These are phyloP conservation scores for Rhizodiscina lignyota DNA, from an alignment of 495 filamentous ascomycete species.

Conservation along the genomic window DNA sequence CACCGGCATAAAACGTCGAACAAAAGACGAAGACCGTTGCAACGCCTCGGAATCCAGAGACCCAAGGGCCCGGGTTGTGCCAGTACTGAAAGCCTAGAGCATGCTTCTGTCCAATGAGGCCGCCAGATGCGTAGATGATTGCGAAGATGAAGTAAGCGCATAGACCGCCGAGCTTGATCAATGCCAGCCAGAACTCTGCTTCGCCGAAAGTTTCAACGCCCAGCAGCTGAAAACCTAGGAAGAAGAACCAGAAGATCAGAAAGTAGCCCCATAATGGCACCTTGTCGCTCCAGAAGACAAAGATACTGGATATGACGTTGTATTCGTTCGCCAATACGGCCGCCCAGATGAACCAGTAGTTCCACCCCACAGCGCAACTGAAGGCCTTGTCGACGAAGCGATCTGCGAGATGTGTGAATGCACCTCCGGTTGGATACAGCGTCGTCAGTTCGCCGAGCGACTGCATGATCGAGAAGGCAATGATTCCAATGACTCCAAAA, in stretches of 20 bases:
- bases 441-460: constrained; percentile 11
- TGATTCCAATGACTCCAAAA: constrained; percentile 11
- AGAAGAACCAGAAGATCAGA: constrained; percentile 45
- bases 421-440: constrained; percentile 7
- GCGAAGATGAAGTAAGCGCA: constrained; percentile 9
- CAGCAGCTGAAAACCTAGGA: constrained; percentile 22
- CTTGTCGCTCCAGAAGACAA: constrained; percentile 18
- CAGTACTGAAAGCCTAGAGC: constrained; percentile 46
- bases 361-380: constrained; percentile 9
- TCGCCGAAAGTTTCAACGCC: constrained; percentile 30
- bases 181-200: constrained; percentile 30
- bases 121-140: constrained; percentile 7
- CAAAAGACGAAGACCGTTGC: constrained; percentile 45
- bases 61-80: constrained; percentile 51
- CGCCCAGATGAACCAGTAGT: constrained; percentile 8
- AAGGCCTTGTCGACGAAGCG: constrained; percentile 10
- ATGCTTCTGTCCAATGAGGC: constrained; percentile 20
- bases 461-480: constrained; percentile 12
- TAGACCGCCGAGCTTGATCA: constrained; percentile 26
- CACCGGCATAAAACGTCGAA: constrained; percentile 59
- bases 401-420: constrained; percentile 6
- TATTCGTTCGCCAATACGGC: constrained; percentile 21
- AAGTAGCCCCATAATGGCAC: constrained; percentile 43
- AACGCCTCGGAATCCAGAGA: constrained; percentile 32
- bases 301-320: constrained; percentile 29